These are phyloP conservation scores for Curvularia eragrostidis DNA, from an alignment of 2,329 filamentous ascomycete genomes.

Conservation along the genomic window DNA sequence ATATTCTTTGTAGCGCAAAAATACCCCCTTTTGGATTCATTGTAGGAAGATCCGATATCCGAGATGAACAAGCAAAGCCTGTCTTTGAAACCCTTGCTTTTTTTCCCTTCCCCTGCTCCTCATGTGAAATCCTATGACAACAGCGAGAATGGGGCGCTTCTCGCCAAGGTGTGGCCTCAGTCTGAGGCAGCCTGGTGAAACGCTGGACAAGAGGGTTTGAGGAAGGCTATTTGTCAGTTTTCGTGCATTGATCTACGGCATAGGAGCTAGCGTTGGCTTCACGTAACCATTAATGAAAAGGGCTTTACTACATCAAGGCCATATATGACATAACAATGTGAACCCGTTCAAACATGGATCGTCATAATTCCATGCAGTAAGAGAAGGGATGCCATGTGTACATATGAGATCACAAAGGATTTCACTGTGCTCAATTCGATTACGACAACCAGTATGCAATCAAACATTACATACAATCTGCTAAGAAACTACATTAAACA, in stretches of 20 bases:
- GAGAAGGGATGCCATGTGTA: neutral
- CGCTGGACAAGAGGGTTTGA: neutral
- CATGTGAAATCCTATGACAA: neutral
- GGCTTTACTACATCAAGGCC: neutral
- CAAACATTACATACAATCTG: too few species aligned
- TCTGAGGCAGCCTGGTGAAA: constrained; percentile 8
- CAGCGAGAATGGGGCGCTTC: neutral
- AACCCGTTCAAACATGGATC: neutral
- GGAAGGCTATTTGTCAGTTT: neutral
- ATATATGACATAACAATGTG: neutral
- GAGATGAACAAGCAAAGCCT: constrained; percentile 1
- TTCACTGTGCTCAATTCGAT: too few species aligned
- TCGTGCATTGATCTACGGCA: neutral
- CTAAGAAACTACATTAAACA: too few species aligned
- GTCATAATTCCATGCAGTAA: neutral
- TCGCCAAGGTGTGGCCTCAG: neutral
- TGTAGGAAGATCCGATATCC: neutral
- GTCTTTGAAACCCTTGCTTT: neutral
- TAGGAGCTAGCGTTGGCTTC: neutral
- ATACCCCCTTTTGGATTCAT: neutral
- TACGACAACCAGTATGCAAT: too few species aligned
- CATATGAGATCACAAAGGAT: too few species aligned
- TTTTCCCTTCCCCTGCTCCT: neutral
- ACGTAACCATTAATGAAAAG: neutral
- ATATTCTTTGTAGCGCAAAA: constrained; percentile 8